These are phyloP conservation scores for Neurospora crassa DNA, from an alignment of 2,329 filamentous ascomycete genomes.

Conservation along the genomic window DNA sequence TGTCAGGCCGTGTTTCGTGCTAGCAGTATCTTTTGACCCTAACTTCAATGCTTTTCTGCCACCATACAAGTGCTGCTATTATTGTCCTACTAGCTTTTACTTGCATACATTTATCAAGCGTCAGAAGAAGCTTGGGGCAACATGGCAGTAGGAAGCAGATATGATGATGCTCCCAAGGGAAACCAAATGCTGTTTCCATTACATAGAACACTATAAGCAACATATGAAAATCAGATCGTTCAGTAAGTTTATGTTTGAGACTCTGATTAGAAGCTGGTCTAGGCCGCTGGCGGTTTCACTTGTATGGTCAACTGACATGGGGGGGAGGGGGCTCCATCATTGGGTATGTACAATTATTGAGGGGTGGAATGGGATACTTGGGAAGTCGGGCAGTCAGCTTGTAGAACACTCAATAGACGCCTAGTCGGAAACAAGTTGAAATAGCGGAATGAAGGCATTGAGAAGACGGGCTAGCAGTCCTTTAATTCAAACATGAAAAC, in stretches of 20 bases:
- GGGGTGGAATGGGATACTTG: background rate
- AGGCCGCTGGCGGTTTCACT: background rate
- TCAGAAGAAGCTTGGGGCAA: no score
- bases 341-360: background rate
- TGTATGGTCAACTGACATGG: background rate
- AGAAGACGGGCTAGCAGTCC: background rate
- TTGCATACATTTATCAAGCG: background rate
- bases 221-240: background rate
- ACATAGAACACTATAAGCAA: background rate
- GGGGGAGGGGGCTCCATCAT: background rate
- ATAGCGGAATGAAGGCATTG: background rate
- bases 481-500: background rate
- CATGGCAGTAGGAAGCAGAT: background rate
- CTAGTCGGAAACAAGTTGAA: background rate
- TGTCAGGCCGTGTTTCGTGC: no score
- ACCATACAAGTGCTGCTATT: no score
- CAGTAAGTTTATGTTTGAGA: background rate
- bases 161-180: background rate
- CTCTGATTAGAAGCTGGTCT: background rate
- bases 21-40: no score
- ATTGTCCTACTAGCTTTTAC: background rate
- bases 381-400: background rate
- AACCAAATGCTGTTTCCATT: background rate
- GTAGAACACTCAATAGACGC: background rate
- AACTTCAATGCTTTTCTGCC: no score